Evolutionary conservation across 257 asterid species (phyloP).

Genomic region (Solanum pennellii): DNA sequence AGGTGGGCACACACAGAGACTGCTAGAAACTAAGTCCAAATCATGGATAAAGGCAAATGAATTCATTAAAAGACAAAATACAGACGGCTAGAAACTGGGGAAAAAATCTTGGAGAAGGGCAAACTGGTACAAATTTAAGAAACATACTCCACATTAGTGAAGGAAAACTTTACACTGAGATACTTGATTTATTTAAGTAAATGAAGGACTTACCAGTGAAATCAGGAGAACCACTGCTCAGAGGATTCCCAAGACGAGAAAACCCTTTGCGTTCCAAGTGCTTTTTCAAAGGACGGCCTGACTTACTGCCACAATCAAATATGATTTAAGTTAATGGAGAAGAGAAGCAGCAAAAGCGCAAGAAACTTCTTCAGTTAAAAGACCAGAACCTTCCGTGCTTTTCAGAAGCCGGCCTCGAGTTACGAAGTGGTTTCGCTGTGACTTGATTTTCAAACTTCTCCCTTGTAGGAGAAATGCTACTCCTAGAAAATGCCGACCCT

Average conservation of each 20-base stretch:
- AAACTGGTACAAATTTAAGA: not conserved
- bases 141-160: not conserved
- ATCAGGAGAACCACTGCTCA: conserved; percentile 80
- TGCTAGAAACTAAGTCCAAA: not conserved
- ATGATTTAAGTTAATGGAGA: conserved; percentile 10
- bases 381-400: conserved; percentile 71
- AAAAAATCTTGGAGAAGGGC: not conserved
- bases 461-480: conserved; percentile 66
- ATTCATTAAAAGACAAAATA: not conserved
- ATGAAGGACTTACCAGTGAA: conserved; percentile 43
- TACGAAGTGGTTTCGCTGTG: conserved; percentile 59
- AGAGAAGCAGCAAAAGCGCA: not conserved
- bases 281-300: conserved; percentile 88
- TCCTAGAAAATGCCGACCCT: conserved; percentile 67
- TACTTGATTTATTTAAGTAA: not conserved
- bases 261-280: conserved; percentile 75
- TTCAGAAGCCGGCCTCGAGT: conserved; percentile 53
- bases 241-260: conserved; percentile 70
- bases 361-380: conserved; percentile 3
- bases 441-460: conserved; percentile 58
- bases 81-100: not conserved
- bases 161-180: not conserved
- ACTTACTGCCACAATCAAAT: conserved; percentile 53
- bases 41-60: not conserved
- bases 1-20: not conserved